These are phyloP conservation scores for Irpex sp. DNA, from an alignment of 1,284 basidiomycete species.

Conservation along the genomic window DNA sequence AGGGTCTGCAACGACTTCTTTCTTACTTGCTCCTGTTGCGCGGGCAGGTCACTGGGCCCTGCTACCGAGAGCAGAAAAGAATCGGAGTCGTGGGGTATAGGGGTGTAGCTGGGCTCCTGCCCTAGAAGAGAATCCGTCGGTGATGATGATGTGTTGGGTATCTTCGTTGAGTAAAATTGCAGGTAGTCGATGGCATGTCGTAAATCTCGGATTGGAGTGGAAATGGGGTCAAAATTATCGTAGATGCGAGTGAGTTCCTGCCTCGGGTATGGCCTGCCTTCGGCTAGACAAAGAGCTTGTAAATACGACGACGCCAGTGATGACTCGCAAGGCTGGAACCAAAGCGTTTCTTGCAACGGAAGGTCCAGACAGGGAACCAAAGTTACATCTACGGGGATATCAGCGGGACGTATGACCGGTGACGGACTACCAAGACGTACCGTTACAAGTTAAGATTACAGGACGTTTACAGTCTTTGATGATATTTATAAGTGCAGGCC, in stretches of 20 bases:
- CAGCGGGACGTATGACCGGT: constrained; percentile 13
- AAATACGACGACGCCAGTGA: constrained; percentile 69
- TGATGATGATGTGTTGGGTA: neutral
- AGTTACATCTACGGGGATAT: constrained; percentile 50
- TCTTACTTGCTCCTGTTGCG: neutral
- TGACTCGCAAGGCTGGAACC: constrained; percentile 57
- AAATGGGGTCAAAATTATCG: neutral
- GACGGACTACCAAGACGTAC: constrained; percentile 40
- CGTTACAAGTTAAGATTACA: constrained; percentile 89
- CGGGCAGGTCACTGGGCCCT: neutral
- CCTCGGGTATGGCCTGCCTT: constrained; percentile 41
- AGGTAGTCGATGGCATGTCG: constrained; percentile 20
- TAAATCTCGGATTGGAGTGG: constrained; percentile 8
- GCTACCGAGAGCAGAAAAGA: neutral
- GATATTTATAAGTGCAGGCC: constrained; percentile 77
- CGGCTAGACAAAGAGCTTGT: constrained; percentile 53
- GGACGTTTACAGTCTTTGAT: constrained; percentile 81
- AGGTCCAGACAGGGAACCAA: constrained; percentile 68
- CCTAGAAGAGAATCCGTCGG: neutral
- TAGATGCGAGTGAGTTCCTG: constrained; percentile 10
- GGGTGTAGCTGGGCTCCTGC: neutral
- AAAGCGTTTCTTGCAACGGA: constrained; percentile 71
- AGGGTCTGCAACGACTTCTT: neutral
- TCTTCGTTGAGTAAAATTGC: constrained; percentile 11
- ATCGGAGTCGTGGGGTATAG: neutral